A percentile compares a stretch with the other conserved stretches of the same genome.
These are phyloP conservation scores for Xylaria sp. DNA, from an alignment of 495 filamentous ascomycete species.

Conservation along the genomic window DNA sequence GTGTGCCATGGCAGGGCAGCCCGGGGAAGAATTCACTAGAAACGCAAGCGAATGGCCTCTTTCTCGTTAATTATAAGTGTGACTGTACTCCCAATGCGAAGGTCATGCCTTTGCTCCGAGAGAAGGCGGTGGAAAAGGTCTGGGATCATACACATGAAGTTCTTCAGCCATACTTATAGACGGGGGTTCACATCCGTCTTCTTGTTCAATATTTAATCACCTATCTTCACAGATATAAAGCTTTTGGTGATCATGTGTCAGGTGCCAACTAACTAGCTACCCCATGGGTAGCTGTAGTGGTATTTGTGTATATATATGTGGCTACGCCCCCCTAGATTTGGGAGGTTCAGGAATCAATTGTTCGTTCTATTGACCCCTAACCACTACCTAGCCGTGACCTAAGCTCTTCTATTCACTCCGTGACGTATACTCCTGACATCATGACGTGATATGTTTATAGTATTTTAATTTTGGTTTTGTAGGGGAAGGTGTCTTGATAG, in stretches of 20 bases:
- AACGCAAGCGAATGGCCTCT: slow-evolving; percentile 36
- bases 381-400: no score
- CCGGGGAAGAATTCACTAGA: slow-evolving; percentile 32
- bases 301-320: no score
- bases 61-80: slow-evolving; percentile 42
- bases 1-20: slow-evolving; percentile 37
- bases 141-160: slow-evolving; percentile 43
- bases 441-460: not conserved
- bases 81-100: slow-evolving; percentile 42
- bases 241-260: not conserved
- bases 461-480: not conserved
- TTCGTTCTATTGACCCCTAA: no score
- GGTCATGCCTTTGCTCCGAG: slow-evolving; percentile 36
- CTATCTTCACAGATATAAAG: not conserved
- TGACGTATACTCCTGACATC: no score
- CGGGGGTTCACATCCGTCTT: not conserved
- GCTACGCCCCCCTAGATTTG: no score
- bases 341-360: no score
- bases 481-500: not conserved
- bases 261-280: no score
- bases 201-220: not conserved
- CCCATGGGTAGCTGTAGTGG: no score
- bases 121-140: slow-evolving; percentile 38
- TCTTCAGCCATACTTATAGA: slow-evolving; percentile 39
- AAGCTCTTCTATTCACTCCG: no score